Base-by-base conservation (phyloP, 495 filamentous ascomycete genomes). In the Cryomyces minteri region DNA sequence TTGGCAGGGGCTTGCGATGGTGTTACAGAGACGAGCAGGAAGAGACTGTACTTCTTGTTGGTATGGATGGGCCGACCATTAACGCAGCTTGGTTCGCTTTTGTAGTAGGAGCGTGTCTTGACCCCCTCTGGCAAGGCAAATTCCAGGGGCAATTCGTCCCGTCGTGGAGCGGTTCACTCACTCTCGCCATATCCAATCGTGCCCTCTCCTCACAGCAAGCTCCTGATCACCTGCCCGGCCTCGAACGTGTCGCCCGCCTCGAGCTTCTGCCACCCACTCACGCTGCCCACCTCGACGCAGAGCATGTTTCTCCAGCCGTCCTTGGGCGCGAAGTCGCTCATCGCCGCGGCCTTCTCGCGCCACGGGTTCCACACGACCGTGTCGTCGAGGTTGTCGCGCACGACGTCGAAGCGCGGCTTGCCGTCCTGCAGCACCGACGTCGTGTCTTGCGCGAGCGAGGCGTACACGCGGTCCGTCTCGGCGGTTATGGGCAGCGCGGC, bases 351-450 rank as follows among this genome's bases (percentile, higher is more conserved):
- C 62, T 88, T 88, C 44, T 84, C 82, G 31, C 69, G 68, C 87
- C 90, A 95, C 4, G 92, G 92, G 60, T 99, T 99, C 92, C 92
- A 99, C 3, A 99, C 84, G 2, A 94, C 88, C 32, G 87, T 79
- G 44, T 96, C 84, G 44, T 65, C 65, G 45, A 99, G 65, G 54
- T 80, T 85, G 61, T 94, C 82, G 37, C 92, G 72, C 12, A 74
- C 71, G 31, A 95, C 67, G 18, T 72, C 74, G 64, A 79, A 93
- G 31, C 71, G 62, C 42, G 77, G 62, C 55, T 70, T 66, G 37
- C 76, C 77, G 43, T 68, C 71, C 44, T 79, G 69, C 1, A 66
- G 51, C 4, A 93, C 74, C 1, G 69, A 60, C 30, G 84, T 44
- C 64, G 71, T 50, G 60, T 64, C 33, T 56, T 58, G 71, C 40